phyloP scores from a whole-genome alignment of 1,139 yeast genomes.

The Nadsonia commutata region DNA sequence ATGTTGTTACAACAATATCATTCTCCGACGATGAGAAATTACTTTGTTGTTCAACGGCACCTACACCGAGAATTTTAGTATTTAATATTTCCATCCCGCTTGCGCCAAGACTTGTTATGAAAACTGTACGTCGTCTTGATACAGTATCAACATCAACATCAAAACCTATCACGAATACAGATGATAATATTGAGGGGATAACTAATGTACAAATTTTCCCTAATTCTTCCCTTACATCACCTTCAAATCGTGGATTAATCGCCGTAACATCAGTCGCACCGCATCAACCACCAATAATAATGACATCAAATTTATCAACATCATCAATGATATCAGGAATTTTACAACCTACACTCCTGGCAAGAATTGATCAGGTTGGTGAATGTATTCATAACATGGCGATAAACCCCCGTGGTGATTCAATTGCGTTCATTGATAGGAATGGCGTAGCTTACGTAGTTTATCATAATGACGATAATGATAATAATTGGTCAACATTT shows the following conservation, averaged over 20 bases:
- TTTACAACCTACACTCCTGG: conserved; percentile 41
- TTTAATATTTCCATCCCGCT: conserved; percentile 50
- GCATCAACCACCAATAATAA: conserved; percentile 43
- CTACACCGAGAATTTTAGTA: conserved; percentile 67
- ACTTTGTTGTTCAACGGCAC: conserved; percentile 66
- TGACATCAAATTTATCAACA: conserved; percentile 36
- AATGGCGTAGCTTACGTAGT: conserved; percentile 64
- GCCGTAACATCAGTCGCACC: conserved; percentile 47
- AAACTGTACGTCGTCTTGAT: conserved; percentile 44
- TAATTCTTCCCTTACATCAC: conserved; percentile 21
- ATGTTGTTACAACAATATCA: conserved; percentile 59
- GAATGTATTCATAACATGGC: conserved; percentile 58
- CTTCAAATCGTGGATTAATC: conserved; percentile 27
- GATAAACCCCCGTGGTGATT: conserved; percentile 75
- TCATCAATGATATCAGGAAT: too few relatives aligned
- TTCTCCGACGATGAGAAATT: conserved; percentile 61
- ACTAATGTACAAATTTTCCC: conserved; percentile 70
- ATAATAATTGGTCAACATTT: conserved; percentile 27
- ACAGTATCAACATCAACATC: conserved; percentile 37
- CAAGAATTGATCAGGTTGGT: conserved; percentile 69
- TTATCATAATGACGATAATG: conserved; percentile 34
- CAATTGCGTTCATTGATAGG: conserved; percentile 65
- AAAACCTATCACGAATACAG: not conserved
- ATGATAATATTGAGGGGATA: conserved; percentile 52
- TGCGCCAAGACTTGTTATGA: conserved; percentile 59